These are phyloP conservation scores for Agarophyton chilense DNA, from an alignment of 23 red algal species.

Conservation along the genomic window DNA sequence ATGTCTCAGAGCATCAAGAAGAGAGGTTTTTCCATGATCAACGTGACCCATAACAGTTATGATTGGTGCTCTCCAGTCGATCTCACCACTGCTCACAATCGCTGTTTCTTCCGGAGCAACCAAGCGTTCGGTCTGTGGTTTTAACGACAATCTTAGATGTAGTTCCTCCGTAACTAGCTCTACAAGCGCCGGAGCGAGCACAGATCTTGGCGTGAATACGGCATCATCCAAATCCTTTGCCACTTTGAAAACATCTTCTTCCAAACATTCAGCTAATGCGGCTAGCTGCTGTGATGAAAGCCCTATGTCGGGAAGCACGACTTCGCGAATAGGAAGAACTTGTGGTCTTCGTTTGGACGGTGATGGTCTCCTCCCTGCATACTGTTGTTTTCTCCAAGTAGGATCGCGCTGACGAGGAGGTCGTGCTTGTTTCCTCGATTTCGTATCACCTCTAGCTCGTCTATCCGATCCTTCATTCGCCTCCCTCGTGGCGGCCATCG, in stretches of 20 bases:
- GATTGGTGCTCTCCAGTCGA: slow-evolving; percentile 62
- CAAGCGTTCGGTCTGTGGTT: slow-evolving; percentile 20
- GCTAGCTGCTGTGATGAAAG: slow-evolving; percentile 29
- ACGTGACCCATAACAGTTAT: slow-evolving; percentile 98
- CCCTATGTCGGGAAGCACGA: slow-evolving; percentile 45
- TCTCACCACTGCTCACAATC: not conserved
- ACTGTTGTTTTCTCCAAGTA: slow-evolving; percentile 4
- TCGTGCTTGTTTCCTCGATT: not conserved
- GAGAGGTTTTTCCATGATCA: slow-evolving; percentile 95
- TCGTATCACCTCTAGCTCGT: not conserved
- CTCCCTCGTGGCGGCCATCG: not conserved
- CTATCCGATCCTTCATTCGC: slow-evolving; percentile 1
- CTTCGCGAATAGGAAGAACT: not conserved
- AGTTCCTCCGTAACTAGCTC: slow-evolving; percentile 51
- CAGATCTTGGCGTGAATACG: slow-evolving; percentile 21
- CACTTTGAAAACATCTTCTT: slow-evolving; percentile 12
- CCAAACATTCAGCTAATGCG: slow-evolving; percentile 20
- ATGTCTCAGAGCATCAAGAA: slow-evolving; percentile 84
- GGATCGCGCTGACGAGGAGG: not conserved
- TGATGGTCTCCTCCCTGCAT: not conserved
- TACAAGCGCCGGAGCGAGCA: slow-evolving; percentile 49
- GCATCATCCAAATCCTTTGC: slow-evolving; percentile 33
- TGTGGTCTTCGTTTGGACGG: slow-evolving; percentile 12
- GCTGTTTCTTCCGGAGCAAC: not conserved
- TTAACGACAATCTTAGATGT: not conserved